Evolutionary conservation across 768 basidiomycete species (phyloP), one percentile per base, ranked within the genome.

Genomic region (Leccinum longicurvipes): DNA sequence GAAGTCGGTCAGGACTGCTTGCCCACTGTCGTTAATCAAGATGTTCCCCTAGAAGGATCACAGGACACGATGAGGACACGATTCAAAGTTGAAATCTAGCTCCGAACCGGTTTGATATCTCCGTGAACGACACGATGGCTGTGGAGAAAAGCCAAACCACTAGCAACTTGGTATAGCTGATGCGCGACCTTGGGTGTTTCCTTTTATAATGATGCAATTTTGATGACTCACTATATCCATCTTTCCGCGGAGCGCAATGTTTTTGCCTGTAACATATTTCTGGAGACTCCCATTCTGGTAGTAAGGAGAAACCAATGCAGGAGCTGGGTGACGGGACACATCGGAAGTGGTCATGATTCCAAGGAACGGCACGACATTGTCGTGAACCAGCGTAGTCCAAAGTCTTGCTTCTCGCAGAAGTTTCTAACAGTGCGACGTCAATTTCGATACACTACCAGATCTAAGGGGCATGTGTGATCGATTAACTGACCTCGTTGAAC

Each of bases 1-100:
- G 50, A 77, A 78, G 53, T 77, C 76, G 6, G 74, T 57, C 36
- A 77, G 55, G 39, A 67, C 57, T 10, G 72, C 74, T 44, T 71
- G 61, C 21, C 62, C 61, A 8, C 51, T 47, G 47, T 76, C 71
- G 48, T 59, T 62, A 8, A 78, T 62, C 0, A 77, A 62, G 29
- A 77, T 63, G 42, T 77, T 78, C 12, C 66, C 64, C 77, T 77
- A 53, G 44, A 36, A 31, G 14, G 6, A 46, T 32, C 27, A n/a
- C 41, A 50, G 23, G 7, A 12, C 27, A 49, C 29, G 15, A 54
- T 23, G 15, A 44, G n/a, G 48, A 46, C 36, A 15, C 17, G 11
- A 21, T 31, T 51, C 25, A 56, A 7, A 11, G 4, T 19, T 24
- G 49, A 44, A 12, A 4, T 44, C n/a, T 14, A 28, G 54, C 72